Evolutionary conservation across 345 rosid genomes (phyloP), one percentile per base, ranked within the genome.

Genomic region (Raphanus raphanistrum): DNA sequence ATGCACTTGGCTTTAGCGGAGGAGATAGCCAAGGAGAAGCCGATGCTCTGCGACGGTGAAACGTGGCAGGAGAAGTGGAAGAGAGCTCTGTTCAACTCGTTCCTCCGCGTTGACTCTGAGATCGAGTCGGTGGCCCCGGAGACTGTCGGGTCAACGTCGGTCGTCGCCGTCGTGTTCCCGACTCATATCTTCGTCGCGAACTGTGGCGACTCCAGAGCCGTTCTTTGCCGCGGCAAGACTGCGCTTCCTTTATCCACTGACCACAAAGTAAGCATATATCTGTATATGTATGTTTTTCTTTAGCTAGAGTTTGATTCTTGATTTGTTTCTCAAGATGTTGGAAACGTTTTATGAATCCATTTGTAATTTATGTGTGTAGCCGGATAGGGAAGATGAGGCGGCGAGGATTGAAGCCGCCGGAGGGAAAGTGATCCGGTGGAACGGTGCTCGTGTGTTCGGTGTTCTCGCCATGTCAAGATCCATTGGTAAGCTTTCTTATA

Each of bases 391-490:
- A 68, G 97, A 91, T 68, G 98, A 93, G 70, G 84, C 63, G 35
- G 89, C 65, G 50, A 88, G 97, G 66, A 93, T 93, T 15, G 98
- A 91, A 74, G 95, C 88, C 2, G 91, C 82, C 0, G 94, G 97
- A 45, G 97, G 95, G 60, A 88, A 84, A 80, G 88, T 90, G 73
- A 87, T 89, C 29, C 82, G 72, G 25, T 92, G 98, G 98, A 85
- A 90, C 12, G 96, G 96, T 2, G 83, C 84, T 48, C 96, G 94
- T 9, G 94, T 92, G 59, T 84, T 85, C 17, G 92, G 97, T 43
- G 92, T 90, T 81, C 97, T 93, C 32, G 97, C 98, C 21, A 91
- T 91, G 91, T 93, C 98, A 12, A 87, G 98, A 68, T 85, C 98
- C 16, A 87, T 93, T 29, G 97, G 97, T 89, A 84, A 48, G 88